Base-by-base conservation (phyloP, 1,139 yeast species). In the Scheffersomyces illinoinensis region DNA sequence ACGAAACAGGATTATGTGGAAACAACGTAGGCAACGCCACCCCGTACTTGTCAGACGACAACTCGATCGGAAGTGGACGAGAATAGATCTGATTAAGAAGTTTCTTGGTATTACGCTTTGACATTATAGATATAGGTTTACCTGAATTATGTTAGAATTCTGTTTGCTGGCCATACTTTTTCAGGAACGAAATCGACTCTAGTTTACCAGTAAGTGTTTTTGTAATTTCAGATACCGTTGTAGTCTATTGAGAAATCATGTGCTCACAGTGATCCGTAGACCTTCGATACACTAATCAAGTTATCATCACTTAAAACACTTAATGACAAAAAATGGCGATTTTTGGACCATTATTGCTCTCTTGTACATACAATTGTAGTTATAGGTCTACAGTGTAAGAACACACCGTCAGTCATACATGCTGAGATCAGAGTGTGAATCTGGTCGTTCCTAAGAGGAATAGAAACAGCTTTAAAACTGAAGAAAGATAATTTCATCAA, bases 181-280 rank as follows among this genome's bases (percentile, higher is more conserved):
- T 33, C 43, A 33, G 17, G 14, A 33, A 14, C 14, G 12, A 33
- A 33, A 5, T 33, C 43, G 43, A 33, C 43, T 2, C 17, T 10
- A 33, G 43, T 33, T 14, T 12, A 8, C 43, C 14, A 10, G 2
- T 4, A 33, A 33, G 43, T 33, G 14, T 33, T 33, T 7, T 33
- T 53, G 33, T 51, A 50, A 58, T 62, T 62, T 93, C 98, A 93
- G 98, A 93, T 93, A 93, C 98, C 98, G 98, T 93, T 93, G 98
- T 93, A 93, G 98, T 93, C 98, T 88, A 85, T 87, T 87, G 89
- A 87, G 89, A 86, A 86, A 85, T 85, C 88, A 77, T 85, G 89
- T 85, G 90, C 91, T 84, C 85, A 86, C 93, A 88, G 70, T 67
- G 88, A 80, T 64, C 68, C 69, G 64, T 68, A 64, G 70, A 77